A percentile compares a stretch with the other conserved stretches of the same genome.
Evolutionary conservation across 306 rosid genomes (phyloP).

Genomic region (Coriaria nepalensis): DNA sequence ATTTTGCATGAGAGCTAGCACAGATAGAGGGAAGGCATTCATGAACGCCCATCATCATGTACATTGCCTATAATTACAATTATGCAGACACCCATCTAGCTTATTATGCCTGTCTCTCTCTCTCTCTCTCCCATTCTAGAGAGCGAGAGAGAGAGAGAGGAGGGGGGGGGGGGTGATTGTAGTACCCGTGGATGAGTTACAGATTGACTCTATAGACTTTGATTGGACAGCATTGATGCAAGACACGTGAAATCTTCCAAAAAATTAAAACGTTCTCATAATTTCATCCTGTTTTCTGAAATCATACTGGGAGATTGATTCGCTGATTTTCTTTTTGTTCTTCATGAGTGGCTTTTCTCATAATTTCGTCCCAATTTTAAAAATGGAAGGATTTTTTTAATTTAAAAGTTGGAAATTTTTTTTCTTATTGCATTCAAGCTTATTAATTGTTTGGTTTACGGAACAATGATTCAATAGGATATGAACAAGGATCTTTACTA

Average conservation of each 20-base stretch:
- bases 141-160: constrained; percentile 3
- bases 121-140: background rate
- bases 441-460: no score
- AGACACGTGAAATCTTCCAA: constrained; percentile 52
- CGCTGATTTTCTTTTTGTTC: constrained; percentile 18
- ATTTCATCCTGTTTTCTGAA: constrained; percentile 19
- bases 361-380: background rate
- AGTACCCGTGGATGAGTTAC: constrained; percentile 23
- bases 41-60: constrained; percentile 69
- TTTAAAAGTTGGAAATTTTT: no score
- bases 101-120: background rate
- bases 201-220: constrained; percentile 24
- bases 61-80: constrained; percentile 82
- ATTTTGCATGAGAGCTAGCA: constrained; percentile 39
- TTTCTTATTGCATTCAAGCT: no score
- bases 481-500: no score
- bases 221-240: constrained; percentile 43
- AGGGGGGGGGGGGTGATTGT: constrained; percentile 30
- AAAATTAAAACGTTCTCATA: constrained; percentile 18
- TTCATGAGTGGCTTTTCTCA: constrained; percentile 20
- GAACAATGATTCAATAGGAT: no score
- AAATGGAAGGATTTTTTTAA: background rate
- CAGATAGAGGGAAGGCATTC: constrained; percentile 43
- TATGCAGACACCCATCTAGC: constrained; percentile 42
- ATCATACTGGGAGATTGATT: constrained; percentile 20